A percentile compares a stretch with the other conserved stretches of the same genome.
Conservation (phyloP, 2,329 filamentous ascomycete genomes). For the Rasamsonia emersonii region DNA sequence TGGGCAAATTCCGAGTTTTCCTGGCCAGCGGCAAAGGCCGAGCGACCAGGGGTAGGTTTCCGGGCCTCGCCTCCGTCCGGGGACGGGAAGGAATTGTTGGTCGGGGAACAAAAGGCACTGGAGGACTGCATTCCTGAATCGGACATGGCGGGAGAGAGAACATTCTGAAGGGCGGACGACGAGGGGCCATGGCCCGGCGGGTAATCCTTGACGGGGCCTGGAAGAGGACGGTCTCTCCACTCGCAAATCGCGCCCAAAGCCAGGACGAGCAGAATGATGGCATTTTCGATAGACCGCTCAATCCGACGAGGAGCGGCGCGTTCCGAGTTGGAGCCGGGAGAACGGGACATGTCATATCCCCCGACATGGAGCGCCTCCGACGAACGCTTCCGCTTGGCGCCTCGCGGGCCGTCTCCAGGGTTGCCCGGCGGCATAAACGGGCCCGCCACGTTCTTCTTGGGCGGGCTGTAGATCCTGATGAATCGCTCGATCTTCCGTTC, state of each 20-base stretch:
- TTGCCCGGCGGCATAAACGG: conserved; percentile 6
- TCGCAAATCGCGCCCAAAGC: conserved; percentile 78
- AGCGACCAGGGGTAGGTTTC: conserved; percentile 9
- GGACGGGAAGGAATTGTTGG: conserved; percentile 12
- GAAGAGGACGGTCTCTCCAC: conserved; percentile 39
- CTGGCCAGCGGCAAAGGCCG: conserved; percentile 6
- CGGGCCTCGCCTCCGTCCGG: conserved; percentile 11
- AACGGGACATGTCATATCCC: conserved; percentile 17
- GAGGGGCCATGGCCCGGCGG: conserved; percentile 20
- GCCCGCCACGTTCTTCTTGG: conserved; percentile 10
- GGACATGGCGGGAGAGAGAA: conserved; percentile 20
- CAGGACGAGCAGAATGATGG: conserved; percentile 71
- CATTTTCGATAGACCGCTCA: conserved; percentile 62
- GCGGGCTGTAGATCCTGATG: conserved; percentile 39
- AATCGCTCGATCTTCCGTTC: conserved; percentile 45
- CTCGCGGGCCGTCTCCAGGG: conserved; percentile 19
- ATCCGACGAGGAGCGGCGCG: conserved; percentile 17
- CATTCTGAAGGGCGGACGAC: conserved; percentile 12
- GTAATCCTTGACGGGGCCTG: conserved; percentile 42
- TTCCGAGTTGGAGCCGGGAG: conserved; percentile 10
- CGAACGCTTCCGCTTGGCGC: conserved; percentile 32
- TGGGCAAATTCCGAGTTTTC: conserved; percentile 15
- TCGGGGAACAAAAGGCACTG: conserved; percentile 14
- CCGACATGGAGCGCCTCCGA: conserved; percentile 19
- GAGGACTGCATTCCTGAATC: conserved; percentile 16